Base-by-base conservation (phyloP, 208 protist species). In the Herpetomonas muscarum region DNA sequence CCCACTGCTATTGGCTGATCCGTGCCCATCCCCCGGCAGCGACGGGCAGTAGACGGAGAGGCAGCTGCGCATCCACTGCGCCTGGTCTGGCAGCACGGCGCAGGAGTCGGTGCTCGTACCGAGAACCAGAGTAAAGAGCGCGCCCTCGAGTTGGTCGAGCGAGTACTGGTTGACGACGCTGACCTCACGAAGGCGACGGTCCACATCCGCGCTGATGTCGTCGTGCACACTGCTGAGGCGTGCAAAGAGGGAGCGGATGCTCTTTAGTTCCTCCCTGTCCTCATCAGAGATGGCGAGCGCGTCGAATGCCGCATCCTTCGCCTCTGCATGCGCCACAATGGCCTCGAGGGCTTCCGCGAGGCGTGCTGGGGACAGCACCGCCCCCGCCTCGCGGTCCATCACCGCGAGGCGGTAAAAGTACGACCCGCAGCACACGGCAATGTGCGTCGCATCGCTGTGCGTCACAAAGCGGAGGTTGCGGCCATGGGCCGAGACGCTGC, bases 331-430 rank as follows among this genome's bases (percentile, higher is more conserved):
- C 30, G 28, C 25, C 26, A 19, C 10, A 7, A 83, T 64, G 13
- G 46, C 26, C 29, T 74, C 67, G 2, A 81, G 56, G 6, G 51
- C 67, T 5, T 30, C 34, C 4, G 59, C 65, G 5, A 73, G 42
- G 28, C 76, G 50, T 0, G 46, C 56, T 5, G 55, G 52, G 15
- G 36, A 34, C 22, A 53, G 39, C 39, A 81, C 56, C 32, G 13
- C 74, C 19, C 53, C 47, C 1, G 29, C n/a, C 3, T 22, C 54
- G n/a, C 36, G 44, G 56, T 92, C 75, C 4, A 92, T 57, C 6
- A 92, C 79, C 17, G 59, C 51, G 26, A 94, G 50, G 31, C 64
- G 67, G 69, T 94, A 94, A 69, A 81, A 94, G 37, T 71, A 73
- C 25, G 54, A 41, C 0, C 82, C 84, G 41, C 76, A 78, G 55